phyloP scores from a whole-genome alignment of 73 alveolate species.

The Urostyla sp. region DNA sequence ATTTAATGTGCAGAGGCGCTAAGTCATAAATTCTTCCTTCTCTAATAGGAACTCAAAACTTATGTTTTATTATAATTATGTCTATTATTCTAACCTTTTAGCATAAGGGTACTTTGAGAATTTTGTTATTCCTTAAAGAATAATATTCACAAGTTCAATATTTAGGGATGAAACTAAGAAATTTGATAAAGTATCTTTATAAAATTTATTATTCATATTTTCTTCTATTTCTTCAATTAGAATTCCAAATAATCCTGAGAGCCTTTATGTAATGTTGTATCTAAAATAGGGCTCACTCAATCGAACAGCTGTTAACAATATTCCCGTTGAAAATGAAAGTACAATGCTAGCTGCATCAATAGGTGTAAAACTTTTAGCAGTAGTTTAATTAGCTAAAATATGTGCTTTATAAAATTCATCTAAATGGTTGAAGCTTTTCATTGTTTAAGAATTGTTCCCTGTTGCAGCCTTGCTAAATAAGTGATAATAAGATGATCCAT shows the following conservation, averaged over 20 bases:
- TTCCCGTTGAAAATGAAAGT: conserved; percentile 59
- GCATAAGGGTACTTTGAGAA: neutral
- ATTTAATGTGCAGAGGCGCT: neutral
- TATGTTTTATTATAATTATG: neutral
- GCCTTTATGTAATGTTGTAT: conserved; percentile 19
- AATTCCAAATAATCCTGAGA: conserved; percentile 55
- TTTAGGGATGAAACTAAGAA: conserved; percentile 58
- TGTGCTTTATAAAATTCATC: neutral
- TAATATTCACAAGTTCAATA: conserved; percentile 70
- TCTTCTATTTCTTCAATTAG: conserved; percentile 50
- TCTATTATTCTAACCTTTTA: neutral
- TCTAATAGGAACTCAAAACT: conserved; percentile 10
- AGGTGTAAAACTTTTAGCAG: neutral
- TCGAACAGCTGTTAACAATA: conserved; percentile 59
- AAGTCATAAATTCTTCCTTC: conserved; percentile 17
- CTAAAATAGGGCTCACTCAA: conserved; percentile 67
- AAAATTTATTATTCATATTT: neutral
- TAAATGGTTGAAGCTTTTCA: neutral
- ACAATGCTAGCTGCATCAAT: conserved; percentile 31
- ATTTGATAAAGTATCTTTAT: conserved; percentile 55
- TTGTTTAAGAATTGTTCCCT: neutral
- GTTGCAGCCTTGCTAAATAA: conserved; percentile 51
- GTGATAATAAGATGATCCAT: conserved; percentile 48
- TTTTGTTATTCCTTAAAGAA: conserved; percentile 32
- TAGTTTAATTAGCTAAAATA: neutral